Base-by-base conservation (phyloP, 208 protist genomes). In the Acanthamoeba triangularis region DNA sequence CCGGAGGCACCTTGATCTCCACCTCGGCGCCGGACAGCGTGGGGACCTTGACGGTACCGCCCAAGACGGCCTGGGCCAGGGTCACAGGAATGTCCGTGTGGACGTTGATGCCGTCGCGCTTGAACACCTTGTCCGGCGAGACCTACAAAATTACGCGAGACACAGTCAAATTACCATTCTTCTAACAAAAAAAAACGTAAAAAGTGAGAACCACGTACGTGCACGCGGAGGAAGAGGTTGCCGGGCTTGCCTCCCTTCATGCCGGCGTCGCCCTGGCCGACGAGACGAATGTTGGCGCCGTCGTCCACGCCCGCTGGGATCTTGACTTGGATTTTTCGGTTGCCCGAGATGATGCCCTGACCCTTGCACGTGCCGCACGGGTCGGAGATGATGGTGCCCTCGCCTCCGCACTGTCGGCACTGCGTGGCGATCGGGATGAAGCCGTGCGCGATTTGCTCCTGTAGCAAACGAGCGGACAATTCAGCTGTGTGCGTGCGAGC, bases 41-140 rank as follows among this genome's bases (percentile, higher is more conserved):
- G 65, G 94, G 94, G 8, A 97, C 93, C 25, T 74, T 82, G 33
- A 96, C 44, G 0, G 96, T 94, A 37, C 56, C 90, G 69, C 96
- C 96, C 20, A 97, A 41, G 4, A 97, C 96, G 6, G 95, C 96
- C 63, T 96, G 94, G 20, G 84, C 28, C 0, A 97, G 14, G 1
- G 74, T 88, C 20, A 97, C 94, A 37, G 95, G 96, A 14, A 97
- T 90, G 25, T 97, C 95, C 30, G 90, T 91, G 65, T 97, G 95
- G 47, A 97, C 95, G 85, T 97, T 74, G 14, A 90, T 67, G 59
- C 96, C 96, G 33, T 95, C 65, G 41, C 96, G 67, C 78, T 49
- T 95, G 25, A 97, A 97, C 23, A 95, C 37, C 44, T 95, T 94
- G 72, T 97, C 88, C 20, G 56, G 44, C 65, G 56, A 33, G 23